Base-by-base conservation (phyloP, 768 basidiomycete genomes). In the Rossbeevera mucosa region DNA sequence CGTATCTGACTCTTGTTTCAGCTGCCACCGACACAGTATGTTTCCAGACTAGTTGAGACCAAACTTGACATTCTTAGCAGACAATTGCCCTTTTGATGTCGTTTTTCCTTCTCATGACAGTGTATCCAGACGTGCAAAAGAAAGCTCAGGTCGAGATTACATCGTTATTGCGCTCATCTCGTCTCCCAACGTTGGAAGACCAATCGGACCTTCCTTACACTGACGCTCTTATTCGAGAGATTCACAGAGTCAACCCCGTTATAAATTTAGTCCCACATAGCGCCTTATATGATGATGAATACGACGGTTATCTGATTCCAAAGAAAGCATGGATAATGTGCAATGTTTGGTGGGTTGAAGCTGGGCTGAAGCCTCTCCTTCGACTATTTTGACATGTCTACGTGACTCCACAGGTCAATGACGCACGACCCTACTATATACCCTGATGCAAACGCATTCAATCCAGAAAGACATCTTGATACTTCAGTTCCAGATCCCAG, bases 341-440 rank as follows among this genome's bases (percentile, higher is more conserved):
- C 28, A 57, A 57, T 40, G 52, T 57, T 30, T 57, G 55, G 56
- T 54, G 16, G 21, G 43, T n/a, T 25, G n/a, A 20, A 24, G 11
- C 16, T 54, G 16, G 21, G 43, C 21, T 25, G n/a, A 20, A 24
- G 11, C 16, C 24, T 26, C 24, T 51, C 12, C 14, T 44, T 47
- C 26, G 7, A 14, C 20, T 18, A 11, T 3, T 40, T 29, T 4
- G 6, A 22, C 9, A 24, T 22, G 11, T 6, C 7, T 53, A 20
- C 18, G 41, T 45, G 7, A 14, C 44, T 24, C 21, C 30, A 47
- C 44, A 70, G 70, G 68, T 64, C 62, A 8, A 71, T 73, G 43
- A 60, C 67, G 2, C 69, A 64, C 33, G 69, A 72, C 47, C 52
- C 59, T n/a, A 44, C 54, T 14, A 12, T 59, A 8, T 72, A 69